These are phyloP conservation scores for Microsporum audouinii DNA, from an alignment of 2,329 filamentous ascomycete genomes.

Conservation along the genomic window DNA sequence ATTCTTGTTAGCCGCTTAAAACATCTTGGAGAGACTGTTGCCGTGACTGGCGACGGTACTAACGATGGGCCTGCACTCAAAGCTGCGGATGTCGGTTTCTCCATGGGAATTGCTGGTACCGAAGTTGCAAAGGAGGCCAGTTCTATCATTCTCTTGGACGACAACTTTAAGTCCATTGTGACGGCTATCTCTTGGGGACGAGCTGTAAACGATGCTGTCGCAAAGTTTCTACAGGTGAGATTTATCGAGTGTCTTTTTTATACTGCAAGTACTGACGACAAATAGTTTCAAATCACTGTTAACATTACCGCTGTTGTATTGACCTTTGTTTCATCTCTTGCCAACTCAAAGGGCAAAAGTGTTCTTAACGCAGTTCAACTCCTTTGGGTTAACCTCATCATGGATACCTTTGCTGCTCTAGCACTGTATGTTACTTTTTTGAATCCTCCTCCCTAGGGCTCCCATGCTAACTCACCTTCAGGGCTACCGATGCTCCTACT, in stretches of 20 bases:
- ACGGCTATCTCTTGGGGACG: conserved; percentile 59
- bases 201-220: conserved; percentile 55
- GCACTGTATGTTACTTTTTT: conserved; percentile 43
- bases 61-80: conserved; percentile 57
- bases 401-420: conserved; percentile 87
- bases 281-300: conserved; percentile 53
- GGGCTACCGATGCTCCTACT: conserved; percentile 76
- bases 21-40: conserved; percentile 51
- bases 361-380: conserved; percentile 83
- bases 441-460: not conserved
- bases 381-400: conserved; percentile 93
- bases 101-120: conserved; percentile 56
- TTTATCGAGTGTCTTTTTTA: not conserved
- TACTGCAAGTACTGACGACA: not conserved
- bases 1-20: conserved; percentile 53
- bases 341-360: conserved; percentile 54
- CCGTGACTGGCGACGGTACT: conserved; percentile 54
- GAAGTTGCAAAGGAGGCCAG: conserved; percentile 58
- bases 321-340: conserved; percentile 78
- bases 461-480: conserved; percentile 9
- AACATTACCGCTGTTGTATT: conserved; percentile 83
- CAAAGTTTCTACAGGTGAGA: conserved; percentile 50
- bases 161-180: conserved; percentile 55
- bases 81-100: conserved; percentile 56
- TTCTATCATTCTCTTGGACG: conserved; percentile 56